Base-by-base conservation (phyloP, 257 asterid genomes). In the Sherardia arvensis region DNA sequence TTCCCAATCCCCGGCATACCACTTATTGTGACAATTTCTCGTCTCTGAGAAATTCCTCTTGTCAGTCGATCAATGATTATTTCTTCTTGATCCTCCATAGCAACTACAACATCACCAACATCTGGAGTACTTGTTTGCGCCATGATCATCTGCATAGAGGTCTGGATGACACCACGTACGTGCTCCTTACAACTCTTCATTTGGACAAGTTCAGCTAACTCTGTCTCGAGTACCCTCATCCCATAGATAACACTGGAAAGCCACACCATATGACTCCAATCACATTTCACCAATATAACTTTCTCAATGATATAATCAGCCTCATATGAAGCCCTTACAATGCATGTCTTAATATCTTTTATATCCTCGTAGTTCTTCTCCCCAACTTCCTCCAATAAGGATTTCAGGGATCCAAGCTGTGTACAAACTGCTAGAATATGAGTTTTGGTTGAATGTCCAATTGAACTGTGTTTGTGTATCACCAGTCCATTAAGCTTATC, bases 21-120 rank as follows among this genome's bases (percentile, higher is more conserved):
- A n/a, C 61, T 54, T 1, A 71, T 71, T 4, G 68, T 33, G n/a
- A 71, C 58, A 28, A 71, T 0, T 20, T 71, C 53, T 1, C 30
- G 61, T 17, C 45, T 45, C 20, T 45, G 25, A 43, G 20, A 6
- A 53, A 58, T 7, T 71, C 62, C 64, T 26, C 64, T 25, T 12
- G 17, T 40, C 8, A 71, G 76, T 21, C 8, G 30, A 2, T 51
- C n/a, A 7, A 58, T 65, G n/a, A 71, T 53, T 14, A 22, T 15
- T 29, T 30, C 20, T 43, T 45, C 61, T 53, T 71, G 68, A 18
- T 61, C 64, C 18, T 38, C 57, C 34, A 62, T 10, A 22, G 68
- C 43, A 1, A 69, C 69, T 26, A 59, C 28, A 26, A 40, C 18
- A 26, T 68, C 66, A 21, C 22, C 49, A 58, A 7, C 7, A 11